A percentile compares a stretch with the other conserved stretches of the same genome.
Evolutionary conservation across 257 asterid genomes (phyloP).

Genomic region (Cordia subcordata): DNA sequence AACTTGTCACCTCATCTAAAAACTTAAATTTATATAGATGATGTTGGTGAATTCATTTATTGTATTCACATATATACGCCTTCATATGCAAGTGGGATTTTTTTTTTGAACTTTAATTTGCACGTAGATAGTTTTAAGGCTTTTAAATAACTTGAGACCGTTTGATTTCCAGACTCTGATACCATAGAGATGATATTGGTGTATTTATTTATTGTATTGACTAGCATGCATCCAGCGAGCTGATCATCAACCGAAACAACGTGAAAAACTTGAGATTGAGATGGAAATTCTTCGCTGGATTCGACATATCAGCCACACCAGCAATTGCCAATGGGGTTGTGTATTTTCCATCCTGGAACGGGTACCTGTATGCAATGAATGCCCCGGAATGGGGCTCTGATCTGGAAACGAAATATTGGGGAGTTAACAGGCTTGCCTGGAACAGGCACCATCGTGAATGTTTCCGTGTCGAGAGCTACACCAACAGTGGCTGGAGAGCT

Average conservation of each 20-base stretch:
- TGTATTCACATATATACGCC: no score
- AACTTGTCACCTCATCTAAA: no score
- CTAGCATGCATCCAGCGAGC: conserved; percentile 33
- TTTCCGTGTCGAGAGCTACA: conserved; percentile 58
- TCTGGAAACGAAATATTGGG: conserved; percentile 59
- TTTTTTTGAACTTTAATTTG: no score
- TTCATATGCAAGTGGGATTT: no score
- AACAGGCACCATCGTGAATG: conserved; percentile 28
- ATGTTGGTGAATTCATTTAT: no score
- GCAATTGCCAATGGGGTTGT: conserved; percentile 49
- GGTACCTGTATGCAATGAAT: conserved; percentile 56
- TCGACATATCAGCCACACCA: conserved; percentile 74
- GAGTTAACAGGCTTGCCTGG: conserved; percentile 49
- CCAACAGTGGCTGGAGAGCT: conserved; percentile 52
- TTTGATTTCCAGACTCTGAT: no score
- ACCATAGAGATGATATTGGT: no score
- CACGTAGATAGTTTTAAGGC: no score
- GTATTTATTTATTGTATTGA: no score
- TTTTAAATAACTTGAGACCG: no score
- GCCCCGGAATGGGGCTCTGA: conserved; percentile 42
- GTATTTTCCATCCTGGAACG: conserved; percentile 81
- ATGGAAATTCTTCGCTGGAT: conserved; percentile 66
- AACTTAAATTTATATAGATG: no score
- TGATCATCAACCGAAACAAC: conserved; percentile 30
- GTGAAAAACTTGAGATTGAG: conserved; percentile 28